These are phyloP conservation scores for Fusarium heterosporum DNA, from an alignment of 2,329 filamentous ascomycete genomes.

Conservation along the genomic window DNA sequence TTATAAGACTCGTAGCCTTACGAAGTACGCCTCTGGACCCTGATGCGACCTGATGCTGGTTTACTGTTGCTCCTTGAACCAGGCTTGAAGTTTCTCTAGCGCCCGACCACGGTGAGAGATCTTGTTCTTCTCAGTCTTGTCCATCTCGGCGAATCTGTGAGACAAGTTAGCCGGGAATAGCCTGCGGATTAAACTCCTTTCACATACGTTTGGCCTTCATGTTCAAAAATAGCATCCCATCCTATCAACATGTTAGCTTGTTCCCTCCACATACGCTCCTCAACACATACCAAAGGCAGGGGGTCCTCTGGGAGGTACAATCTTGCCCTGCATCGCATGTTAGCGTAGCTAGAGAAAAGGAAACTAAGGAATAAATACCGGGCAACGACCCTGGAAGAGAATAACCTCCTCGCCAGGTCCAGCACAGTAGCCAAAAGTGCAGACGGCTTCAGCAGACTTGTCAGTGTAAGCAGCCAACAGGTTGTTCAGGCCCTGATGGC, in stretches of 20 bases:
- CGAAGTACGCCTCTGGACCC: constrained; percentile 25
- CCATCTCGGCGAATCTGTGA: constrained; percentile 89
- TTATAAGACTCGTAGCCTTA: constrained; percentile 30
- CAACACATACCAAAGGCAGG: constrained; percentile 76
- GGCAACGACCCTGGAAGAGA: constrained; percentile 90
- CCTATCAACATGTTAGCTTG: constrained; percentile 62
- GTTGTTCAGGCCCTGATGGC: constrained; percentile 88
- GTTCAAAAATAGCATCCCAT: constrained; percentile 97
- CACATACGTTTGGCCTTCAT: constrained; percentile 82
- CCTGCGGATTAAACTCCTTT: not conserved
- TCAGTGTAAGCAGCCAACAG: constrained; percentile 89
- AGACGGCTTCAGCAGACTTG: constrained; percentile 92
- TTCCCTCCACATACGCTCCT: not conserved
- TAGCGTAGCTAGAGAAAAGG: not conserved
- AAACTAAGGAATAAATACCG: constrained; percentile 62
- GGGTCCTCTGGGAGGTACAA: constrained; percentile 86
- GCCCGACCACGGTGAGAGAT: constrained; percentile 92
- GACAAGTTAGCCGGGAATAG: constrained; percentile 20
- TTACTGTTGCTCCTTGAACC: constrained; percentile 68
- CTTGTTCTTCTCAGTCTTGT: constrained; percentile 85
- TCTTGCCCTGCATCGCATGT: constrained; percentile 67
- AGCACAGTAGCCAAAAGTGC: constrained; percentile 92
- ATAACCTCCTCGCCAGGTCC: constrained; percentile 87
- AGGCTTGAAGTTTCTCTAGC: constrained; percentile 85
- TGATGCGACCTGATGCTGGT: not conserved